These are phyloP conservation scores for Sclerotinia borealis DNA, from an alignment of 2,329 filamentous ascomycete genomes.

Conservation along the genomic window DNA sequence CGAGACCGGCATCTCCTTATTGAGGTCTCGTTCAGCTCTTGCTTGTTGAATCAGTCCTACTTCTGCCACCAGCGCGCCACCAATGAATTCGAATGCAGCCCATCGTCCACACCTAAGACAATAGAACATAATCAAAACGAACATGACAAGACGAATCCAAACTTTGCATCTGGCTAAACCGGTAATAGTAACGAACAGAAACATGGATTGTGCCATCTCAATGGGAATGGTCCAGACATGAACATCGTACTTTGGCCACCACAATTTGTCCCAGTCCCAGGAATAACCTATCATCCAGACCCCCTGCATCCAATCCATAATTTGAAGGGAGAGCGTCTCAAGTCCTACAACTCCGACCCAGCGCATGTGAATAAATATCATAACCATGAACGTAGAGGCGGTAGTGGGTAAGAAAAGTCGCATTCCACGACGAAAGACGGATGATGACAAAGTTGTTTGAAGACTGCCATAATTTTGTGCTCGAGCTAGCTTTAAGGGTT, in stretches of 20 bases:
- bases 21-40: constrained; percentile 15
- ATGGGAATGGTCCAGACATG: constrained; percentile 31
- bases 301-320: constrained; percentile 9
- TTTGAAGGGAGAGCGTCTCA: background rate
- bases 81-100: constrained; percentile 39
- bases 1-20: background rate
- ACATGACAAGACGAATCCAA: constrained; percentile 23
- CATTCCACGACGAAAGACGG: constrained; percentile 42
- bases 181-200: constrained; percentile 27
- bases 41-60: constrained; percentile 34
- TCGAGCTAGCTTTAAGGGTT: constrained; percentile 39
- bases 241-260: constrained; percentile 10
- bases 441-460: constrained; percentile 39
- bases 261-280: constrained; percentile 13
- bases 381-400: constrained; percentile 11
- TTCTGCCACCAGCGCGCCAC: constrained; percentile 42
- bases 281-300: constrained; percentile 10
- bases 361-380: constrained; percentile 1
- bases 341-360: background rate
- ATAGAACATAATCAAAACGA: constrained; percentile 22
- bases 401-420: constrained; percentile 39
- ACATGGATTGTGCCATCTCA: constrained; percentile 29
- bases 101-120: constrained; percentile 26
- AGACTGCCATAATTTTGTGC: constrained; percentile 35
- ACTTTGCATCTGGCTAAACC: constrained; percentile 25